phyloP scores from a whole-genome alignment of 2,329 filamentous ascomycete genomes.

The Fonsecaea erecta region DNA sequence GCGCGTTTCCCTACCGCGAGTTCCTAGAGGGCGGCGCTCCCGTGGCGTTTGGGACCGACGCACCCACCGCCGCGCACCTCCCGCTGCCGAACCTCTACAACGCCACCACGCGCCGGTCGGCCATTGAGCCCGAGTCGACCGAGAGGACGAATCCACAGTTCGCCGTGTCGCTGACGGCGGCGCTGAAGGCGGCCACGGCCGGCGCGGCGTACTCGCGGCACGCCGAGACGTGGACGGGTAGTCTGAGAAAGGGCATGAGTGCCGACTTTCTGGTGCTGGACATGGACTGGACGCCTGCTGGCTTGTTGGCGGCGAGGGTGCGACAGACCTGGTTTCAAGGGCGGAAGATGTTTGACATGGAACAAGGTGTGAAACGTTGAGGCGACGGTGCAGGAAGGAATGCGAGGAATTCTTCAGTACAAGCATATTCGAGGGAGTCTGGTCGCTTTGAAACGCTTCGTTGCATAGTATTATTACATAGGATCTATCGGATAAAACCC shows the following conservation, averaged over 20 bases:
- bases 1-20: conserved; percentile 58
- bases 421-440: neutral
- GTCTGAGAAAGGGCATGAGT: conserved; percentile 48
- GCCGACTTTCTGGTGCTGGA: conserved; percentile 48
- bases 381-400: neutral
- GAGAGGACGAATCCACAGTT: conserved; percentile 51
- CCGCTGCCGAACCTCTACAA: conserved; percentile 55
- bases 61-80: conserved; percentile 53
- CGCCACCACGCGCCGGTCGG: conserved; percentile 54
- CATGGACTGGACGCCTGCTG: conserved; percentile 47
- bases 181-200: conserved; percentile 49
- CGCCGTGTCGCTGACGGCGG: conserved; percentile 49
- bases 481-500: neutral
- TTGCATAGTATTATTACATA: neutral
- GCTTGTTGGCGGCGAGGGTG: conserved; percentile 48
- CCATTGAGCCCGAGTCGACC: conserved; percentile 46
- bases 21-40: conserved; percentile 52
- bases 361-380: neutral
- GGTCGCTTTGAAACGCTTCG: neutral
- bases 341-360: conserved; percentile 39
- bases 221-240: conserved; percentile 46
- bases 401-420: no score
- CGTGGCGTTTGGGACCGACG: conserved; percentile 55
- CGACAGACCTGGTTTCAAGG: conserved; percentile 54
- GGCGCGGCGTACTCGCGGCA: conserved; percentile 55